Conservation (phyloP, 2,329 filamentous ascomycete genomes). For the Claviceps sp. region DNA sequence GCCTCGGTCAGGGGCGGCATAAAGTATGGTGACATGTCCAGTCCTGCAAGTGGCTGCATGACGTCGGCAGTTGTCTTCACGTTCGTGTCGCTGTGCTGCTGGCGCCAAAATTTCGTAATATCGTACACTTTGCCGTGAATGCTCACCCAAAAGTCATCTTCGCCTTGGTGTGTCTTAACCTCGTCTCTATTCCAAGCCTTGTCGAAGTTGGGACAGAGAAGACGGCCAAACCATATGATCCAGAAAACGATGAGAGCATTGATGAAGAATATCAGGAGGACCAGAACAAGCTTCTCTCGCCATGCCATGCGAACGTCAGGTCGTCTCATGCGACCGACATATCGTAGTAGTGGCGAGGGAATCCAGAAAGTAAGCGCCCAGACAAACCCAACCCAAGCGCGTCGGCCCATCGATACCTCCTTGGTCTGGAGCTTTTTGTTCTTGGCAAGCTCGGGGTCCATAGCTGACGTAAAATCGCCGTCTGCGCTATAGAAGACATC, state of each 20-base stretch:
- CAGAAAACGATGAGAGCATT: conserved; percentile 82
- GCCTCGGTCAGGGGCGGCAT: conserved; percentile 59
- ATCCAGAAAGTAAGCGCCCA: conserved; percentile 92
- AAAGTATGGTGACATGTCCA: conserved; percentile 77
- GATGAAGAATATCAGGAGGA: conserved; percentile 65
- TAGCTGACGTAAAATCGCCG: conserved; percentile 50
- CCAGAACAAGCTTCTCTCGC: conserved; percentile 84
- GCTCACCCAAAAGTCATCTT: conserved; percentile 73
- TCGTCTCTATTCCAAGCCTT: conserved; percentile 72
- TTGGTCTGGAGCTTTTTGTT: conserved; percentile 64
- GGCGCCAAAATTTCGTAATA: conserved; percentile 73
- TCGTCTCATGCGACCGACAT: conserved; percentile 85
- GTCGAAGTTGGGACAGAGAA: conserved; percentile 82
- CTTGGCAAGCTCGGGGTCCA: conserved; percentile 68
- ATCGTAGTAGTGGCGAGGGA: conserved; percentile 70
- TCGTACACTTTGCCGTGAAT: conserved; percentile 87
- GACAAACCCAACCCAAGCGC: conserved; percentile 67
- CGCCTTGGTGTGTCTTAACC: conserved; percentile 55
- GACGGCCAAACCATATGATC: conserved; percentile 71
- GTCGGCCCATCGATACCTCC: conserved; percentile 47
- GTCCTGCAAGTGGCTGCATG: conserved; percentile 70
- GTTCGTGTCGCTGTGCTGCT: conserved; percentile 64
- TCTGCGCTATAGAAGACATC: conserved; percentile 63
- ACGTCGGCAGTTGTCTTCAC: conserved; percentile 44
- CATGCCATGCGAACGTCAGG: conserved; percentile 95